Evolutionary conservation across 2,329 filamentous ascomycete species (phyloP).

Genomic region (Epichloe gansuensis): DNA sequence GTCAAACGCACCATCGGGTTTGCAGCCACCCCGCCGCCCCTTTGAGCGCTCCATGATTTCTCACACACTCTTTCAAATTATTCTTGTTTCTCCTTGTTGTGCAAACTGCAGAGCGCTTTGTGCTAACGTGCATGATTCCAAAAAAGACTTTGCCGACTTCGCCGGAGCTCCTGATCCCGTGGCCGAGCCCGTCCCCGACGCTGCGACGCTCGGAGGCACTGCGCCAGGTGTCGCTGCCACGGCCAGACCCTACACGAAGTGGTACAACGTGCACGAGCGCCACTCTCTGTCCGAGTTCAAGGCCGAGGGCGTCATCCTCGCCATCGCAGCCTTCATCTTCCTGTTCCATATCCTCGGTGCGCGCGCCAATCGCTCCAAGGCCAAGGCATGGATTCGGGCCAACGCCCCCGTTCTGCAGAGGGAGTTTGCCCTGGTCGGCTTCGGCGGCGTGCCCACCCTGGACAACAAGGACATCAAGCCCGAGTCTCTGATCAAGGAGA

Average conservation of each 20-base stretch:
- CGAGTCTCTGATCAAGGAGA: constrained; percentile 59
- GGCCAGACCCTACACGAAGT: constrained; percentile 67
- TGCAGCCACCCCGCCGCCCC: too few species aligned
- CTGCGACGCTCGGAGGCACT: constrained; percentile 32
- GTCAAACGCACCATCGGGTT: not conserved
- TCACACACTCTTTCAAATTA: too few species aligned
- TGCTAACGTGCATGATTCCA: not conserved
- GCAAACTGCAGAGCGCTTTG: not conserved
- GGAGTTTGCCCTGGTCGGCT: constrained; percentile 84
- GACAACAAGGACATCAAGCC: constrained; percentile 26
- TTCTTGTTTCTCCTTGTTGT: too few species aligned
- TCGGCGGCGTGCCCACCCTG: constrained; percentile 43
- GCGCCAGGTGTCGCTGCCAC: constrained; percentile 34
- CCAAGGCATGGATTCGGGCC: constrained; percentile 65
- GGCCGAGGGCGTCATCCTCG: constrained; percentile 71
- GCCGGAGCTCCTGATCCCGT: constrained; percentile 61
- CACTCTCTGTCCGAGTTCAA: constrained; percentile 73
- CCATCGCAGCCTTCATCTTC: constrained; percentile 61
- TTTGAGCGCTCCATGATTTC: too few species aligned
- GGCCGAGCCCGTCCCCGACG: constrained; percentile 34
- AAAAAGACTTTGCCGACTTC: constrained; percentile 84
- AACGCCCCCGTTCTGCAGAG: constrained; percentile 58
- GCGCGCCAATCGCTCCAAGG: constrained; percentile 65
- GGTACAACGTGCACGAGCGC: constrained; percentile 95
- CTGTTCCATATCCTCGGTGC: constrained; percentile 71